Base-by-base conservation (phyloP, 2,329 filamentous ascomycete species). In the Verticillium dahliae region DNA sequence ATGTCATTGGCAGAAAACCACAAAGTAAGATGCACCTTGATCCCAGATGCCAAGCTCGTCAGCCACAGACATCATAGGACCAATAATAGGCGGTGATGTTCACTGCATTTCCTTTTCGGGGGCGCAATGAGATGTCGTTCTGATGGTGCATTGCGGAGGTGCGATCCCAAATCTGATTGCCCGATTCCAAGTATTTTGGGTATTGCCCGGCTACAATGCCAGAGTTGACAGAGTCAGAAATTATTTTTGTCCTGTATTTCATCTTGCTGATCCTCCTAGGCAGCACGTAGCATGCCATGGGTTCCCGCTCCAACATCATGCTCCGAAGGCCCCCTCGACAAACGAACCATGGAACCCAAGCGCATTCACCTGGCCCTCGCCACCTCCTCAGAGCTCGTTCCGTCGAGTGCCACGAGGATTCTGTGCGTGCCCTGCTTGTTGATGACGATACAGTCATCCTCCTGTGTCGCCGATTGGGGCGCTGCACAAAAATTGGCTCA, bases 391-490 rank as follows among this genome's bases (percentile, higher is more conserved):
- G 66, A 65, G 2, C 60, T 61, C 57, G 55, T 60, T 11, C 64
- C 65, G 45, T 67, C 65, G 31, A 67, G 62, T 14, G 59, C 64
- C 14, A 66, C 56, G 5, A 66, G 61, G 31, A 66, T 63, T 15
- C 64, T 67, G n/a, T 62, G 58, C n/a, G 62, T 66, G 2, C 62
- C 63, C 41, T 63, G 39, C n/a, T 59, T 55, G 38, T 65, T 52
- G 33, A 66, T 55, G 14, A 67, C 62, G 45, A 66, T n/a, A n/a
- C n/a, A n/a, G n/a, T 67, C 64, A 56, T 65, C 65, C 58, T 66
- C 65, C 1, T 62, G 58, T 14, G 54, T 58, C 13, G 64, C 64
- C 1, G 60, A 63, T n/a, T n/a, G 10, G 65, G 64, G 10, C 65
- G 56, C 15, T 55, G 58, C 13, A 67, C 56, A 31, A 67, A 67